Base-by-base conservation (phyloP, 345 rosid genomes). In the Citrus sinensis region DNA sequence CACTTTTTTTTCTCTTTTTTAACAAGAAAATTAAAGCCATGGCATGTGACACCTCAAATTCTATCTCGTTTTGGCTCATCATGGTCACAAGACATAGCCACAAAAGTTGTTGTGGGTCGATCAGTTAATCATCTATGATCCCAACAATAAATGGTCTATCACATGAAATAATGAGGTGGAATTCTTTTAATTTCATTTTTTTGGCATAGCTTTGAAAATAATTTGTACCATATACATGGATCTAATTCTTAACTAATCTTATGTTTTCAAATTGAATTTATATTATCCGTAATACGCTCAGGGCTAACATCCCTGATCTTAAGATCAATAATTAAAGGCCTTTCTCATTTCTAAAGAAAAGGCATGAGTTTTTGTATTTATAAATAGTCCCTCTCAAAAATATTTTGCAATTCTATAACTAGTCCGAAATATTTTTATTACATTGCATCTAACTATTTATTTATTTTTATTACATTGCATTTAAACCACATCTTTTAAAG, bases 1-100 rank as follows among this genome's bases (percentile, higher is more conserved):
- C 79, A 70, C 40, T 62, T 42, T 22, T 55, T 2, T 9, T 25
- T 11, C 20, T 35, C 20, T 34, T 71, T 34, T 71, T 29, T 14
- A 9, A n/a, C 54, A 59, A 22, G 67, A 22, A 7, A 9, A 55
- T 6, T 40, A 29, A 64, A 56, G 20, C 49, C 67, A 65, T 72
- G 13, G 68, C 80, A 51, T 54, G 40, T 82, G 74, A 60, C 64
- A 6, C 71, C 19, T 24, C 56, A 32, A 37, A 42, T 40, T 42
- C 34, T 80, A 54, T 34, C 59, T 67, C 63, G 49, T 19, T 39
- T 65, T 29, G 29, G 20, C n/a, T 61, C 64, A 6, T 76, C 67
- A 16, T n/a, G 42, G 51, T 70, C 76, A 70, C 61, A 54, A 30
- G 13, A 2, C 29, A 9, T 1, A 9, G 75, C 25, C 46, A 29